Evolutionary conservation across 2,329 filamentous ascomycete species (phyloP).

Genomic region (Knoxdaviesia proteae): DNA sequence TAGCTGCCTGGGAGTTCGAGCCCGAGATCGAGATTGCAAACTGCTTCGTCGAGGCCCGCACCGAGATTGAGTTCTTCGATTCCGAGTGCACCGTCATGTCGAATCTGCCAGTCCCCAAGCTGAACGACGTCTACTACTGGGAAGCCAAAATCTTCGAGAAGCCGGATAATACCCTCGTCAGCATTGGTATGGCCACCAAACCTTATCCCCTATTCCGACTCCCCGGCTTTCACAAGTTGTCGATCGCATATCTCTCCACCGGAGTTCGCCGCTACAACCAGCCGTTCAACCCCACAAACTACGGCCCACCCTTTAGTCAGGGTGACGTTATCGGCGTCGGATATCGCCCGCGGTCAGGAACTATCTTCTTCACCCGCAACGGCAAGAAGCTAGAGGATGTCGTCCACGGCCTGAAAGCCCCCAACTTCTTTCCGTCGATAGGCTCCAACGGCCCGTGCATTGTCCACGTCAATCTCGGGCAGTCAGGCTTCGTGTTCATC

Average conservation of each 20-base stretch:
- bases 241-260: conserved; percentile 74
- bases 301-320: conserved; percentile 71
- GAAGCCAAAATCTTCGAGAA: conserved; percentile 98
- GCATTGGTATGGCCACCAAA: conserved; percentile 89
- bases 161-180: conserved; percentile 67
- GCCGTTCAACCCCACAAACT: conserved; percentile 60
- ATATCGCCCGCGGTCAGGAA: conserved; percentile 82
- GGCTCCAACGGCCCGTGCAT: conserved; percentile 84
- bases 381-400: conserved; percentile 95
- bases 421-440: conserved; percentile 96
- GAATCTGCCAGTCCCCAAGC: conserved; percentile 90
- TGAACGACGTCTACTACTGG: conserved; percentile 99
- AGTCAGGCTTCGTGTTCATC: conserved; percentile 96
- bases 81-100: conserved; percentile 93
- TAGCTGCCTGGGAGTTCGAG: conserved; percentile 99
- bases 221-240: conserved; percentile 84
- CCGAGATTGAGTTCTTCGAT: conserved; percentile 97
- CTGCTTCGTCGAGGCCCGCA: conserved; percentile 90
- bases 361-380: conserved; percentile 95
- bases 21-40: conserved; percentile 98
- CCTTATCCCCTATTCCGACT: conserved; percentile 88
- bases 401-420: conserved; percentile 74
- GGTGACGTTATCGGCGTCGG: conserved; percentile 92
- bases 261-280: conserved; percentile 83
- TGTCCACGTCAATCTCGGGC: conserved; percentile 92